These are phyloP conservation scores for Trypanosoma cruzi DNA, from an alignment of 208 protist genomes.

Conservation along the genomic window DNA sequence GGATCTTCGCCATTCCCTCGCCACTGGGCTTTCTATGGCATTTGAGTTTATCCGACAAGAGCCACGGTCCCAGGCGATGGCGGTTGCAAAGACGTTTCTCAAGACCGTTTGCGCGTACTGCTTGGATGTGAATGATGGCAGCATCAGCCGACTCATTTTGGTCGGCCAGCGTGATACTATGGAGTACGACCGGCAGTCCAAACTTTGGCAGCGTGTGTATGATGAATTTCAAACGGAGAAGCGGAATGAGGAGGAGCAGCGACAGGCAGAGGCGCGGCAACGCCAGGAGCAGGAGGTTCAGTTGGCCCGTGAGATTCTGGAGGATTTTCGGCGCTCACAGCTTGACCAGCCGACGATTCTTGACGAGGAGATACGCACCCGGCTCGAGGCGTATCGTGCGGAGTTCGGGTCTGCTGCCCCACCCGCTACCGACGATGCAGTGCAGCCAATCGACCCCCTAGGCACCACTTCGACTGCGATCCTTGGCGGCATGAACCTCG, in stretches of 20 bases:
- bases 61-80: conserved; percentile 30
- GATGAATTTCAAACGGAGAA: conserved; percentile 44
- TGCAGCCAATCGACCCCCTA: not conserved
- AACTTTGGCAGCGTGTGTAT: conserved; percentile 54
- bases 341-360: conserved; percentile 3
- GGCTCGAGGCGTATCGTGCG: conserved; percentile 9
- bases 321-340: conserved; percentile 33
- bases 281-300: conserved; percentile 38
- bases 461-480: not conserved
- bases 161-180: conserved; percentile 41
- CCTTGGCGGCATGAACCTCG: conserved; percentile 13
- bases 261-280: conserved; percentile 36
- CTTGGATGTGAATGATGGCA: conserved; percentile 50
- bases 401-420: conserved; percentile 4
- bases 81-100: conserved; percentile 32
- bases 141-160: conserved; percentile 45
- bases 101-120: conserved; percentile 53
- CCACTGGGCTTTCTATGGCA: conserved; percentile 39
- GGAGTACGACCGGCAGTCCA: conserved; percentile 41
- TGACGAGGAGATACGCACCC: conserved; percentile 10
- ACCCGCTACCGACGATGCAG: not conserved
- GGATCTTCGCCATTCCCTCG: conserved; percentile 40
- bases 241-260: conserved; percentile 35
- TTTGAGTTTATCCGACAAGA: conserved; percentile 31
- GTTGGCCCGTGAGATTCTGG: conserved; percentile 40